phyloP scores from a whole-genome alignment of 495 filamentous ascomycete genomes.

The Aspergillus carlsbadensis region DNA sequence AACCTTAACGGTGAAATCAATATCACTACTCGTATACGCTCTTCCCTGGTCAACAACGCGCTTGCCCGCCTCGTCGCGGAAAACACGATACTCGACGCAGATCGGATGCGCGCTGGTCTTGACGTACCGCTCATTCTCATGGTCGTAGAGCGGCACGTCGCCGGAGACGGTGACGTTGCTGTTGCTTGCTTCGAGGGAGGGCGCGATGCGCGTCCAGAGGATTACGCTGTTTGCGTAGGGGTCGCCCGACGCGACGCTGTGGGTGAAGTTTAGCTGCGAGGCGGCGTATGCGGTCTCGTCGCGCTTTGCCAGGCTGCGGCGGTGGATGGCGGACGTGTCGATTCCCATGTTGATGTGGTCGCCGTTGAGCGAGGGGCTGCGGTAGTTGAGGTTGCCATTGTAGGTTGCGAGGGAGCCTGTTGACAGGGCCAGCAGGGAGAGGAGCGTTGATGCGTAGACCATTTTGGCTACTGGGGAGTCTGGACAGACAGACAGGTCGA shows the following conservation, averaged over 20 bases:
- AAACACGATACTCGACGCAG: slow-evolving; percentile 58
- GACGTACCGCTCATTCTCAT: slow-evolving; percentile 47
- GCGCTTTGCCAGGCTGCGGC: slow-evolving; percentile 24
- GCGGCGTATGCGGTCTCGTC: slow-evolving; percentile 37
- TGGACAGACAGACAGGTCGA: no score
- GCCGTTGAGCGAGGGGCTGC: slow-evolving; percentile 52
- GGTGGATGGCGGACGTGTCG: slow-evolving; percentile 42
- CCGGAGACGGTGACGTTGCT: slow-evolving; percentile 56
- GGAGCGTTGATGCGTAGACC: slow-evolving; percentile 6
- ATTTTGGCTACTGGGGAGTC: not conserved
- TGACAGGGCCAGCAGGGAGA: slow-evolving; percentile 14
- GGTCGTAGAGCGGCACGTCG: slow-evolving; percentile 54
- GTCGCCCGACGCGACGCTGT: slow-evolving; percentile 69
- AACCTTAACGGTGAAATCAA: slow-evolving; percentile 70
- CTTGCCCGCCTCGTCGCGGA: slow-evolving; percentile 25
- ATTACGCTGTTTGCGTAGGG: slow-evolving; percentile 63
- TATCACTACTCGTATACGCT: slow-evolving; percentile 62
- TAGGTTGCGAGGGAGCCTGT: slow-evolving; percentile 26
- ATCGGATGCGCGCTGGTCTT: slow-evolving; percentile 26
- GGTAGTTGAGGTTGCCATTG: slow-evolving; percentile 55
- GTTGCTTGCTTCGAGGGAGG: slow-evolving; percentile 48
- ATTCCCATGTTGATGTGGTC: slow-evolving; percentile 55
- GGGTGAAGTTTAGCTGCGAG: slow-evolving; percentile 59
- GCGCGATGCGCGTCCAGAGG: slow-evolving; percentile 67
- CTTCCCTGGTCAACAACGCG: slow-evolving; percentile 44